Percentiles rank a stretch among this genome's conserved stretches.
These are phyloP conservation scores for Phytopythium kandeliae DNA, from an alignment of 352 stramenopile species.

Conservation along the genomic window DNA sequence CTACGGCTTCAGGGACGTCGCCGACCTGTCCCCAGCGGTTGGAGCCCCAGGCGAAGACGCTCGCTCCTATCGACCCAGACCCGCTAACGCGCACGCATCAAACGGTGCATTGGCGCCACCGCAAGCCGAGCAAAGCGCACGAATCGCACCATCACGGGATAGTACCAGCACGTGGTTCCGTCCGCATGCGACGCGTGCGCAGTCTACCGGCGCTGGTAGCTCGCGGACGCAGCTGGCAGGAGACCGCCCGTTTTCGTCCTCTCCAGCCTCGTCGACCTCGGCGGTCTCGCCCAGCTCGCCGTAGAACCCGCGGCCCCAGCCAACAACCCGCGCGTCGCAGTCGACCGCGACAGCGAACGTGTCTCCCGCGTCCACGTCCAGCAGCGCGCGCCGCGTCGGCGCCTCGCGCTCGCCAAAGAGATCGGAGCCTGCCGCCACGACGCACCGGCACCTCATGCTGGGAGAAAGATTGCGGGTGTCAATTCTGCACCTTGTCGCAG, in stretches of 20 bases:
- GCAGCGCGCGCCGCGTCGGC: slow-evolving; percentile 9
- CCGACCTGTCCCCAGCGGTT: slow-evolving; percentile 39
- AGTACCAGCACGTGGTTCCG: slow-evolving; percentile 50
- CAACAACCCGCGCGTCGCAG: slow-evolving; percentile 26
- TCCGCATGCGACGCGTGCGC: slow-evolving; percentile 38
- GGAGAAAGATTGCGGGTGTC: slow-evolving; percentile 1
- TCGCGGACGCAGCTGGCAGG: background rate
- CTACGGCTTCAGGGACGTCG: background rate
- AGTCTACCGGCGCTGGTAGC: slow-evolving; percentile 24
- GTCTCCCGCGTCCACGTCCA: slow-evolving; percentile 38
- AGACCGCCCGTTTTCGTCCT: no score
- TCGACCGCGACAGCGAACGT: slow-evolving; percentile 44
- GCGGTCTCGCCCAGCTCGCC: slow-evolving; percentile 30
- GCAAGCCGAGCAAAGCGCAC: no score
- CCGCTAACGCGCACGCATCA: no score
- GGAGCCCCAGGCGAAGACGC: slow-evolving; percentile 49
- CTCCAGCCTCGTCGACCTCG: background rate
- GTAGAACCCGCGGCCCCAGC: slow-evolving; percentile 67
- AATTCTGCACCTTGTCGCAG: background rate
- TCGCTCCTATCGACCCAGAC: background rate
- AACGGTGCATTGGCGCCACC: no score
- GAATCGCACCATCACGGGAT: slow-evolving; percentile 14
- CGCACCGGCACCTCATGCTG: slow-evolving; percentile 24
- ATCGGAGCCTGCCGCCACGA: background rate
- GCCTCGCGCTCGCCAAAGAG: slow-evolving; percentile 18